Percentiles rank a stretch among this genome's conserved stretches.
These are phyloP conservation scores for Candida nanaspora DNA, from an alignment of 805 yeast species.

Conservation along the genomic window DNA sequence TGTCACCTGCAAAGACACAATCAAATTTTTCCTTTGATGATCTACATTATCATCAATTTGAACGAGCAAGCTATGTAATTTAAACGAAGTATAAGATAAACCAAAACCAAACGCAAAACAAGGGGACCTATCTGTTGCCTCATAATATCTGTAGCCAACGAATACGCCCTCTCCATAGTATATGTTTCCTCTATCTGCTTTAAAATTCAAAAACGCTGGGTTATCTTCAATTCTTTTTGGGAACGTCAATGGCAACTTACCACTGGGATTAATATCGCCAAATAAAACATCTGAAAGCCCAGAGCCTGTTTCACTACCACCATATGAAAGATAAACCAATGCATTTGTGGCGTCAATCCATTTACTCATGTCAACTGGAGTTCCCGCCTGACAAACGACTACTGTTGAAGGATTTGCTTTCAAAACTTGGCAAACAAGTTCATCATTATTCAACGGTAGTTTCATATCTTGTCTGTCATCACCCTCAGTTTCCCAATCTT, in stretches of 20 bases:
- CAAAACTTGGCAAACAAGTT: slow-evolving; percentile 25
- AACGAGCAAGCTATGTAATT: too few species aligned
- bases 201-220: slow-evolving; percentile 30
- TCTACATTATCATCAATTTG: too few species aligned
- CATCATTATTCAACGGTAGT: slow-evolving; percentile 28
- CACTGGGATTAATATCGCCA: slow-evolving; percentile 37
- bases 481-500: slow-evolving; percentile 37
- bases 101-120: slow-evolving; percentile 40
- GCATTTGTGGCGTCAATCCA: slow-evolving; percentile 29
- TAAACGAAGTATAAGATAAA: slow-evolving; percentile 33
- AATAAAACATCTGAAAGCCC: slow-evolving; percentile 36
- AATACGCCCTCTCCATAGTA: slow-evolving; percentile 39
- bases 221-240: slow-evolving; percentile 27
- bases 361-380: slow-evolving; percentile 31
- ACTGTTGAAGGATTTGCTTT: slow-evolving; percentile 28
- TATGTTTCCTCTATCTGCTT: slow-evolving; percentile 28
- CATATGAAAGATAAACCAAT: slow-evolving; percentile 29
- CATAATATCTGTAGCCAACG: slow-evolving; percentile 38
- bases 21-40: too few species aligned
- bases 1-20: slow-evolving; percentile 23
- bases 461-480: slow-evolving; percentile 30
- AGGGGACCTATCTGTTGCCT: slow-evolving; percentile 26
- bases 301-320: slow-evolving; percentile 35
- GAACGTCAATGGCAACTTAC: slow-evolving; percentile 34
- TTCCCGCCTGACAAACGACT: slow-evolving; percentile 33